These are phyloP conservation scores for Solioccasus polychromus DNA, from an alignment of 768 basidiomycete genomes.

Conservation along the genomic window DNA sequence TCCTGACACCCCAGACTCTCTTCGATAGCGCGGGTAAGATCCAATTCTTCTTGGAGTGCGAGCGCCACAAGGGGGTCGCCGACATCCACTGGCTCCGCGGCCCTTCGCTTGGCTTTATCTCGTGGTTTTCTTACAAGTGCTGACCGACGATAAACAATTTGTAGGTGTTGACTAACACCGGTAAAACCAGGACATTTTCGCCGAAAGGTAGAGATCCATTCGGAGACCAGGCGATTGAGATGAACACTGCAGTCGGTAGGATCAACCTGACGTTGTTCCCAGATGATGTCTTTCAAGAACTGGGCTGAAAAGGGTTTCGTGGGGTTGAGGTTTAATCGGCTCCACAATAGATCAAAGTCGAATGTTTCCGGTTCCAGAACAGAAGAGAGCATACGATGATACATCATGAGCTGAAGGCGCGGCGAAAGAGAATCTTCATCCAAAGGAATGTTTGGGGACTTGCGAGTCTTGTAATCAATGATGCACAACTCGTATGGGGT, in stretches of 20 bases:
- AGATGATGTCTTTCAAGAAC: constrained; percentile 40
- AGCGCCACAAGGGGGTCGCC: constrained; percentile 16
- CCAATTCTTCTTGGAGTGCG: constrained; percentile 36
- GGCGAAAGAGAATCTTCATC: constrained; percentile 57
- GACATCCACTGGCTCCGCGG: constrained; percentile 2
- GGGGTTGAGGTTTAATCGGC: constrained; percentile 41
- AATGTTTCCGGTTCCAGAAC: constrained; percentile 45
- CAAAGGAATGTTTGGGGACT: constrained; percentile 45
- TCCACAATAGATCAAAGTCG: constrained; percentile 56
- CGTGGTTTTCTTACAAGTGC: background rate
- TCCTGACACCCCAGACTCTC: constrained; percentile 36
- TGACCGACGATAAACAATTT: constrained; percentile 39
- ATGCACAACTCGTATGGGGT: constrained; percentile 39
- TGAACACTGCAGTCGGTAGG: constrained; percentile 20
- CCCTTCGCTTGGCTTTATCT: constrained; percentile 1
- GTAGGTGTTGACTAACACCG: constrained; percentile 35
- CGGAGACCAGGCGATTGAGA: constrained; percentile 30
- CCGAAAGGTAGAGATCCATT: constrained; percentile 31
- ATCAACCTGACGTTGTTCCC: constrained; percentile 18
- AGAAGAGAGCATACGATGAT: constrained; percentile 59
- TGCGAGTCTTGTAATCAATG: constrained; percentile 72
- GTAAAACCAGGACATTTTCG: constrained; percentile 20
- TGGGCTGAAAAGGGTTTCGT: constrained; percentile 42
- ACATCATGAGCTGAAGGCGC: constrained; percentile 75
- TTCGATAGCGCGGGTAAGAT: constrained; percentile 45